phyloP scores from a whole-genome alignment of 2,329 filamentous ascomycete species.

The Leptosphaerulina australis region DNA sequence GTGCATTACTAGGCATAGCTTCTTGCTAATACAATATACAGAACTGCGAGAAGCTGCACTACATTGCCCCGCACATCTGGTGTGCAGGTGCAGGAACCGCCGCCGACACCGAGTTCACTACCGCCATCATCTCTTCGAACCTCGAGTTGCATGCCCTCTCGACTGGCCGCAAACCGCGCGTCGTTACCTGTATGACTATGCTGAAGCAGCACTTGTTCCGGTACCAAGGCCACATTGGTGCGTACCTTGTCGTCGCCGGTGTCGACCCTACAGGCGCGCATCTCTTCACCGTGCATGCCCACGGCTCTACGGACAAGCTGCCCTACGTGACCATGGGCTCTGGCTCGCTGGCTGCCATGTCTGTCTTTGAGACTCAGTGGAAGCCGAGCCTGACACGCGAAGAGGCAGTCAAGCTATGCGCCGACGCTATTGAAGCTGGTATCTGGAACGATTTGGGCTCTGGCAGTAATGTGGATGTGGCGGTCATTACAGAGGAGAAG shows the following conservation, averaged over 20 bases:
- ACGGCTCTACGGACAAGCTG: slow-evolving; percentile 97
- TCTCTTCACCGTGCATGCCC: slow-evolving; percentile 97
- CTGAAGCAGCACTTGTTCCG: slow-evolving; percentile 99
- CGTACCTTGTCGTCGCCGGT: slow-evolving; percentile 95
- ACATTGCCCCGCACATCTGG: slow-evolving; percentile 98
- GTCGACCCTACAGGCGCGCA: slow-evolving; percentile 94
- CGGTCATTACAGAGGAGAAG: slow-evolving; percentile 93
- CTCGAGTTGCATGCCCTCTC: slow-evolving; percentile 96
- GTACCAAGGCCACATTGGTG: slow-evolving; percentile 96
- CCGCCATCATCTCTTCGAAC: slow-evolving; percentile 96
- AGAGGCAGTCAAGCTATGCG: slow-evolving; percentile 80
- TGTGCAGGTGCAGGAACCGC: slow-evolving; percentile 97
- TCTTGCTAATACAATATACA: slow-evolving; percentile 33
- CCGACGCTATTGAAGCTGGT: slow-evolving; percentile 90
- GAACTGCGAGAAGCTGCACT: slow-evolving; percentile 99
- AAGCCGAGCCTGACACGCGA: slow-evolving; percentile 76
- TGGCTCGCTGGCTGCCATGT: slow-evolving; percentile 95
- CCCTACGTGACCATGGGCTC: slow-evolving; percentile 99
- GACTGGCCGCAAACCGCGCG: slow-evolving; percentile 93
- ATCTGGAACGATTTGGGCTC: slow-evolving; percentile 99
- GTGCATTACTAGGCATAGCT: too few relatives aligned
- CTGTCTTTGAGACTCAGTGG: slow-evolving; percentile 97
- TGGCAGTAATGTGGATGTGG: slow-evolving; percentile 96
- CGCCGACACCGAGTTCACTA: slow-evolving; percentile 98
- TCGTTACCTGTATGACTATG: slow-evolving; percentile 99